Evolutionary conservation across 345 rosid genomes (phyloP).

Genomic region (Euphorbia tirucalli): DNA sequence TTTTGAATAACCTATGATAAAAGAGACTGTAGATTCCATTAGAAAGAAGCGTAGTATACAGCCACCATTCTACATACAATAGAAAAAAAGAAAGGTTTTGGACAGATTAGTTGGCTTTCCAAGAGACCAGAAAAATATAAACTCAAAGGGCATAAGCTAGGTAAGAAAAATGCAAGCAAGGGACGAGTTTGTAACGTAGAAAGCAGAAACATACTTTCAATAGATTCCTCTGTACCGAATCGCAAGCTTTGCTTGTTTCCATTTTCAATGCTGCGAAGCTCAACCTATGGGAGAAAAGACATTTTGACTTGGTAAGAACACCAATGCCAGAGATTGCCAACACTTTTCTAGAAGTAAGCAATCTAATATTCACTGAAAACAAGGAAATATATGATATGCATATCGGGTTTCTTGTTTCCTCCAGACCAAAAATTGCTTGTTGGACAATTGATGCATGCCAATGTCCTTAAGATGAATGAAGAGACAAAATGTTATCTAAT

Average conservation of each 20-base stretch:
- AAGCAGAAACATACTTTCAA: conserved; percentile 60
- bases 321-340: neutral
- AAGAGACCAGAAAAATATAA: neutral
- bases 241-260: conserved; percentile 82
- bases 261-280: conserved; percentile 88
- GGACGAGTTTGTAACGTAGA: neutral
- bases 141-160: neutral
- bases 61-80: neutral
- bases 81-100: neutral
- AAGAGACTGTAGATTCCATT: neutral
- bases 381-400: neutral
- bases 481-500: neutral
- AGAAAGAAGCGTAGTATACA: neutral
- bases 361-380: neutral
- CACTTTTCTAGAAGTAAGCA: neutral
- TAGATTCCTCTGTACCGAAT: conserved; percentile 79
- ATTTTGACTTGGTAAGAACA: neutral
- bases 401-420: neutral
- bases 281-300: conserved; percentile 42
- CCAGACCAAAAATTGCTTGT: neutral
- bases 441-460: neutral
- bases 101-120: neutral
- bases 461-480: neutral
- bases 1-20: neutral
- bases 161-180: neutral